Base-by-base conservation (phyloP, 768 basidiomycete species). In the Suillus ampliporus region DNA sequence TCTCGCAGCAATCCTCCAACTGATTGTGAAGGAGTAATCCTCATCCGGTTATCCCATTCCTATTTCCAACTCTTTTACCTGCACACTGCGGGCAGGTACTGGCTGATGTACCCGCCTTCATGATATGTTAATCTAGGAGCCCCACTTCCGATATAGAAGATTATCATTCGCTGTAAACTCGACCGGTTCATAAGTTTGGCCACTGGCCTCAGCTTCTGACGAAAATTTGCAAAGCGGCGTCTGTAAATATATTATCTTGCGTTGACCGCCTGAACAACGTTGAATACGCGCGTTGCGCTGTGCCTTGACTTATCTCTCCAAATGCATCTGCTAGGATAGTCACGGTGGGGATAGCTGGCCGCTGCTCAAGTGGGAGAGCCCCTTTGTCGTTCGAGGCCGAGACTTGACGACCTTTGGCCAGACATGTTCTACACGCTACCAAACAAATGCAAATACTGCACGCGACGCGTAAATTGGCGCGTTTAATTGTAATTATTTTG, bases 391-490 rank as follows among this genome's bases (percentile, higher is more conserved):
- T 51, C 31, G 28, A 26, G 28, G 17, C 28, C 48, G 28, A 50
- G 48, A 17, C 28, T 31, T 28, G 3, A 51, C 9, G 11, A n/a
- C 48, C 28, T 50, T 48, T 17, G 47, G 15, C 15, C 26, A 15
- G 46, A 23, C 7, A 23, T n/a, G n/a, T 44, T 13, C 51, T 48
- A 14, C 1, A 10, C 4, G 31, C 17, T 51, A 13, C 47, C 63
- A 74, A 77, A 69, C 41, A 35, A 35, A 4, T 46, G 28, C 68
- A 77, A 78, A 77, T 62, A 76, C 47, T 63, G 31, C 69, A 73
- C 78, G 77, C 77, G 76, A 78, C 77, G 77, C 77, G 77, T 79
- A 72, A 78, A 79, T 68, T 58, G 60, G 65, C 77, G 73, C 77
- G 77, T 74, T 78, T 77, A 77, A 71, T 71, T 71, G 68, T 37